Evolutionary conservation across 2,329 filamentous ascomycete genomes (phyloP).

Genomic region (Cryphonectria japonica): DNA sequence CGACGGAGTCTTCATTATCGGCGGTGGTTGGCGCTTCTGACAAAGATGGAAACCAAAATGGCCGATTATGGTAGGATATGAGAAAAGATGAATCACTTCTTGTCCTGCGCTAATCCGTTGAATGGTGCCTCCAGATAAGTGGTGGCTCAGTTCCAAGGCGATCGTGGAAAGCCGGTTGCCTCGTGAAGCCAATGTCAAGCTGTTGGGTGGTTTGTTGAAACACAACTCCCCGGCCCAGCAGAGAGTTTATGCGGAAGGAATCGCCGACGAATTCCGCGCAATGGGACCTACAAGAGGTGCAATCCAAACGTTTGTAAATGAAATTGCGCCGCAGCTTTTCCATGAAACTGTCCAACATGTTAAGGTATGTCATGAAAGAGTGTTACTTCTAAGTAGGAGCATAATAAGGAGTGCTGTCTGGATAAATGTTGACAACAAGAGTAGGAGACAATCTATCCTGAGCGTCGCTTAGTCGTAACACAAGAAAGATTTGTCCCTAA

Average conservation of each 20-base stretch:
- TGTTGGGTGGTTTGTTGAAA: not conserved
- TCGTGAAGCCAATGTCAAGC: not conserved
- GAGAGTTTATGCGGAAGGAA: not conserved
- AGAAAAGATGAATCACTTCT: not conserved
- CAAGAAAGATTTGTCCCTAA: not conserved
- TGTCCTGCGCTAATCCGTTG: not conserved
- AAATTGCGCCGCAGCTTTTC: not conserved
- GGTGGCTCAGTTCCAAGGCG: not conserved
- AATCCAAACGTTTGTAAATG: constrained; percentile 8
- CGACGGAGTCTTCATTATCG: not conserved
- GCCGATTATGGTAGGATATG: not conserved
- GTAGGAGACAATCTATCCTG: not conserved
- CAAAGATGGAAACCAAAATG: not conserved
- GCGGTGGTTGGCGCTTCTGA: not conserved
- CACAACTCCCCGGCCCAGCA: not conserved
- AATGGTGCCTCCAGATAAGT: not conserved
- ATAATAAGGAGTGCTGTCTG: not conserved
- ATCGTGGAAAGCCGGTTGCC: constrained; percentile 8
- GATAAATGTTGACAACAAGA: not conserved
- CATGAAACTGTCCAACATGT: not conserved
- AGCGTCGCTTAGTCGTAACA: not conserved
- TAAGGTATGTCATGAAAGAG: not conserved
- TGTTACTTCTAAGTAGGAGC: fast-evolving
- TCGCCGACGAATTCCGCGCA: constrained; percentile 2
- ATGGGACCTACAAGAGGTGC: constrained; percentile 13